Evolutionary conservation across 164 flowering plant genomes (phyloP), one percentile per base, ranked within the genome.

Genomic region (Annona cherimola): DNA sequence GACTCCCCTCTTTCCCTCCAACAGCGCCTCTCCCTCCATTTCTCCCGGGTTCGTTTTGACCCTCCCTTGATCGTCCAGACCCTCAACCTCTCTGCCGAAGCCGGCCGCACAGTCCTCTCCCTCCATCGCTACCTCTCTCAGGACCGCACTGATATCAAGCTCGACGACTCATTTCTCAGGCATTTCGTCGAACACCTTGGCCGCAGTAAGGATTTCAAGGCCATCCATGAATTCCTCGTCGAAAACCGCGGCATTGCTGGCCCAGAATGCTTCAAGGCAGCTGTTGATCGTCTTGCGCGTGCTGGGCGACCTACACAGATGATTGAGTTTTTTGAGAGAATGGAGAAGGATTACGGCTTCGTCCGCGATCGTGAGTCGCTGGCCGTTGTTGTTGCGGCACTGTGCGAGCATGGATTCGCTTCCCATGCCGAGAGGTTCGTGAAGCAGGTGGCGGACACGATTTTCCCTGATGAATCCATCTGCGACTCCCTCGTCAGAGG

Each of bases 401-500:
- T 96, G 1, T 90, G 95, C 66, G 90, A 86, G 0, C 79, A 83
- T 50, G 97, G 98, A 9, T 86, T 71, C 46, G 94, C 90, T 2
- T 81, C 87, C 57, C 55, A 83, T 69, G 99, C 98, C 1, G 98
- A 96, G 89, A 87, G 88, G 76, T 81, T 96, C 90, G 98, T 89
- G 70, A 93, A 90, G 73, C 76, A 69, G 71, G 70, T 86, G 66
- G 95, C 98, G 3, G 76, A 79, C 68, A 92, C 88, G 84, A 84
- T 96, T 42, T 93, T 96, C 61, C 99, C 98, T 0, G 91, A 90
- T 74, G 91, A 92, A 63, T 3, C 65, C 11, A 80, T 88, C 0
- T 93, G 98, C 75, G 92, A 93, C 78, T 42, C 84, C 77, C 78
- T 96, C 74, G 81, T 93, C 16, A 85, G 80, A 45, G 99, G 98